Evolutionary conservation across 2,329 filamentous ascomycete genomes (phyloP), one percentile per base, ranked within the genome.

Genomic region (Phialocephala sp.): DNA sequence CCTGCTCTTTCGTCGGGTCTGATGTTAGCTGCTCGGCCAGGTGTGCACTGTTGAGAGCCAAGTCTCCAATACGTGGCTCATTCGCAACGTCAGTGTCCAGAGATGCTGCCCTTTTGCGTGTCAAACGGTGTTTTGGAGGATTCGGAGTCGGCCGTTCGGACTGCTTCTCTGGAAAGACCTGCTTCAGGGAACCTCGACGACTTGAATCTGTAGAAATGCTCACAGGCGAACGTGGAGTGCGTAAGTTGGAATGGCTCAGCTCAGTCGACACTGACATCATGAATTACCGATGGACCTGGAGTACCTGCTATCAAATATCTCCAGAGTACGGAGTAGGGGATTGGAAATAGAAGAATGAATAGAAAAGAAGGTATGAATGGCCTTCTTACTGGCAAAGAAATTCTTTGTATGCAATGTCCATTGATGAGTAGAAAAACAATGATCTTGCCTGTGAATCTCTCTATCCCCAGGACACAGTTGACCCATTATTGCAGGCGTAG

Each of bases 1-100:
- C 85, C 70, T 87, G 73, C 59, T 74, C 74, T 69, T 71, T 72
- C 60, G 69, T 66, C 59, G 69, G 57, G 60, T 71, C 68, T 64
- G 64, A 67, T 41, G 66, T 65, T 60, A 54, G 62, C 65, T 69
- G 71, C 11, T 67, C 69, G 59, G 60, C 70, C 55, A 68, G 69
- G 67, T 63, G 72, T 45, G 66, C 70, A 69, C 68, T 76, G 43
- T 71, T 71, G 50, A 76, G 67, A 56, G 71, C 69, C 39, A 73
- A 68, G 67, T 74, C 74, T 52, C 65, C 67, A 62, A 73, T 73
- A 41, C 69, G 72, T n/a, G 71, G 72, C 24, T 72, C 68, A 61
- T 72, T 74, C 20, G 72, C 69, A 67, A 62, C 66, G 32, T 73
- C 70, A 52, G 69, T 70, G 64, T 73, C 71, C 50, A 77, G 61